phyloP scores from a whole-genome alignment of 2,329 filamentous ascomycete species.

The Tolypocladium tropicale region DNA sequence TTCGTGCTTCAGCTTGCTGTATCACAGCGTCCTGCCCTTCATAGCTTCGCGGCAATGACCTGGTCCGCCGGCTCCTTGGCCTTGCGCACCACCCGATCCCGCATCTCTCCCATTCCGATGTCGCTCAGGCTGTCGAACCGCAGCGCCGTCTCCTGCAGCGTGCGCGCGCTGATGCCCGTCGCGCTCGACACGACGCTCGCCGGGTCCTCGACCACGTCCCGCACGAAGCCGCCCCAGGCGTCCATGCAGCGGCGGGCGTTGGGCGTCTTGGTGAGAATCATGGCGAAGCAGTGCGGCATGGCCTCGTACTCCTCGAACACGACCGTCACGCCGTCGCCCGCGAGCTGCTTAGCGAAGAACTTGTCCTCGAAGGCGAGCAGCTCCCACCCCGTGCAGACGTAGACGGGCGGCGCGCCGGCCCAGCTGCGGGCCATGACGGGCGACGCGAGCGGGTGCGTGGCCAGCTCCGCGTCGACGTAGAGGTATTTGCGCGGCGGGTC shows the following conservation, averaged over 20 bases:
- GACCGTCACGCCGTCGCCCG: conserved; percentile 46
- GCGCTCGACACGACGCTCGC: conserved; percentile 27
- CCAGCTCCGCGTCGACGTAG: conserved; percentile 43
- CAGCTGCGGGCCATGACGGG: conserved; percentile 50
- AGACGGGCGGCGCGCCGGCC: conserved; percentile 54
- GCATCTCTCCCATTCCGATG: conserved; percentile 33
- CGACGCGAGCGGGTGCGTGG: conserved; percentile 58
- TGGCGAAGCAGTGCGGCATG: conserved; percentile 69
- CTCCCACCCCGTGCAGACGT: conserved; percentile 61
- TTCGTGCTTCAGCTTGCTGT: background rate
- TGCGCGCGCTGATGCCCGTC: conserved; percentile 37
- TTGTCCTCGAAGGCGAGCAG: conserved; percentile 57
- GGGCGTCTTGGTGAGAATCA: conserved; percentile 38
- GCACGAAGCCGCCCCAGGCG: conserved; percentile 47
- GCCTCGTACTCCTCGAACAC: conserved; percentile 65
- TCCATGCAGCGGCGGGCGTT: conserved; percentile 41
- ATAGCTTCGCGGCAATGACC: conserved; percentile 20
- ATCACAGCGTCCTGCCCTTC: background rate
- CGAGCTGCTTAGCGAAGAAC: conserved; percentile 47
- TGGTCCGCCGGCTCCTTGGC: conserved; percentile 8
- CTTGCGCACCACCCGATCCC: conserved; percentile 22
- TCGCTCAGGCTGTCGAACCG: conserved; percentile 30
- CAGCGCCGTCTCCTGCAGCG: conserved; percentile 36
- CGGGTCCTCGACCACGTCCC: conserved; percentile 24
- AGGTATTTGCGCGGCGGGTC: conserved; percentile 41